These are phyloP conservation scores for Fusarium oligoseptatum DNA, from an alignment of 2,329 filamentous ascomycete species.

Conservation along the genomic window DNA sequence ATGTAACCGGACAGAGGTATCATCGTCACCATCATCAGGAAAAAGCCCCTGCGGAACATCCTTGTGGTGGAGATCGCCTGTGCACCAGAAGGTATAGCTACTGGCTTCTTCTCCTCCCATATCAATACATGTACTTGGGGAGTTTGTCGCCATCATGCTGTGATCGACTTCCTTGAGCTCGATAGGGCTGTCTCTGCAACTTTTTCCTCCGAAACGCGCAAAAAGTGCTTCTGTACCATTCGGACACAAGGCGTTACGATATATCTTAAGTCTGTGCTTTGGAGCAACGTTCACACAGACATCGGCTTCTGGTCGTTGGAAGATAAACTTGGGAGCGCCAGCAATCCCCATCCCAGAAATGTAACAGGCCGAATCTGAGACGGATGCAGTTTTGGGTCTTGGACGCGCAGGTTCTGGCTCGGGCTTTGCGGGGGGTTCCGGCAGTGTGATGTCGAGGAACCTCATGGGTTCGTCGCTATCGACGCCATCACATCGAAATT, in stretches of 20 bases:
- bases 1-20: neutral
- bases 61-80: neutral
- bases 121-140: conserved; percentile 3
- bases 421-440: neutral
- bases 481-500: conserved; percentile 9
- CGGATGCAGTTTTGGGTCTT: conserved; percentile 11
- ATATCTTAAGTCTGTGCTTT: conserved; percentile 18
- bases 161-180: conserved; percentile 8
- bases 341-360: conserved; percentile 14
- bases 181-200: neutral
- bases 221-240: conserved; percentile 22
- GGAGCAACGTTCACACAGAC: conserved; percentile 21
- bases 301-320: conserved; percentile 15
- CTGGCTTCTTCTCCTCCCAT: conserved; percentile 18
- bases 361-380: conserved; percentile 28
- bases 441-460: neutral
- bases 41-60: neutral
- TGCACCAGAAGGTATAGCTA: conserved; percentile 27
- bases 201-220: neutral
- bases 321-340: conserved; percentile 14
- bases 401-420: neutral
- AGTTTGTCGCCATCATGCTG: conserved; percentile 6
- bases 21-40: conserved; percentile 3
- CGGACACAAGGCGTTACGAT: conserved; percentile 19
- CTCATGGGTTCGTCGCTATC: neutral